These are phyloP conservation scores for Cyamopsis tetragonoloba DNA, from an alignment of 306 rosid genomes.

Conservation along the genomic window DNA sequence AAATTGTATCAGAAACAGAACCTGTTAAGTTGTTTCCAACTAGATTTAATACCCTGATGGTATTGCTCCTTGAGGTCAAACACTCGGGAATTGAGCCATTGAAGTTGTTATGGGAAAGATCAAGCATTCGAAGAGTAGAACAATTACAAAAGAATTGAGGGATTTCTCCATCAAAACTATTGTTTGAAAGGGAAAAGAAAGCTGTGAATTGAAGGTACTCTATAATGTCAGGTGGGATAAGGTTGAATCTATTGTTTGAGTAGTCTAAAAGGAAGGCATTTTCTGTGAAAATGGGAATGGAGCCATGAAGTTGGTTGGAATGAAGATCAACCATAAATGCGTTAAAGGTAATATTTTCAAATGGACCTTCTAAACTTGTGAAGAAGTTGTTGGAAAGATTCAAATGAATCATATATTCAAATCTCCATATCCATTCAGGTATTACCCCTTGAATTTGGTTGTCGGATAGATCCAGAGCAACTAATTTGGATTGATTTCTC, in stretches of 20 bases:
- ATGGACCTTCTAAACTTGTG: constrained; percentile 11
- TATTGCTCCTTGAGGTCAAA: background rate
- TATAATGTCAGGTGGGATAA: constrained; percentile 8
- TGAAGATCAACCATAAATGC: constrained; percentile 16
- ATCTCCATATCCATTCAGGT: constrained; percentile 50
- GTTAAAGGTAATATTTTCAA: background rate
- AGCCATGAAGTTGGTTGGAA: constrained; percentile 30
- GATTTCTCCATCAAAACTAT: background rate
- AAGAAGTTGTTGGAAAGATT: constrained; percentile 46
- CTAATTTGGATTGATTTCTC: constrained; percentile 13
- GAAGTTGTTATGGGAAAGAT: constrained; percentile 31
- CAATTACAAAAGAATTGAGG: constrained; percentile 23
- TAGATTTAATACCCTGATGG: background rate
- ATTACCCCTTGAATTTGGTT: constrained; percentile 39
- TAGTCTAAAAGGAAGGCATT: background rate
- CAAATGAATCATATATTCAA: background rate
- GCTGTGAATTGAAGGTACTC: background rate
- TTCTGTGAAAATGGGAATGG: background rate
- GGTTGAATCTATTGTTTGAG: constrained; percentile 34
- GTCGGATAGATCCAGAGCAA: constrained; percentile 14
- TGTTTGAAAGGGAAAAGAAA: constrained; percentile 27
- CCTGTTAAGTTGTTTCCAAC: constrained; percentile 23
- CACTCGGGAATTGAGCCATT: constrained; percentile 24
- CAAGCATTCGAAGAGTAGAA: constrained; percentile 14
- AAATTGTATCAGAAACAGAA: background rate